Base-by-base conservation (phyloP, 345 rosid genomes). In the Eucalyptus grandis region DNA sequence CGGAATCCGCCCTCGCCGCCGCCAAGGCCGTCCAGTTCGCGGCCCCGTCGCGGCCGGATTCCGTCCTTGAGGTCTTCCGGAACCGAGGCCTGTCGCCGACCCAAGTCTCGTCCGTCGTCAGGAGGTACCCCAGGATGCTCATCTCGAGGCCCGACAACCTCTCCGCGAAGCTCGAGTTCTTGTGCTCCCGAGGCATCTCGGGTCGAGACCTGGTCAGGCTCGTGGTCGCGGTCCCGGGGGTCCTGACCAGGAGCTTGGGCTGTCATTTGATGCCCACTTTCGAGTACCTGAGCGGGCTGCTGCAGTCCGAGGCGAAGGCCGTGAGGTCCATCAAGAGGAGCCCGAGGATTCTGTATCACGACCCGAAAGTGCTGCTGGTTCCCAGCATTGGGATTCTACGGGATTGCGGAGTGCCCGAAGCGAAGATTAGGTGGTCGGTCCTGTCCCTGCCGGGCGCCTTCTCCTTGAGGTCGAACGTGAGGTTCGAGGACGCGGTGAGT, bases 171-270 rank as follows among this genome's bases (percentile, higher is more conserved):
- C 31, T 94, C 14, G 90, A 94, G 17, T 92, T 92, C 69, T 51
- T 94, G 43, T 17, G 17, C 47, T 94, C 95, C 17, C 89, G 85
- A 89, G 96, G 95, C 14, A 22, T 91, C 44, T 90, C 95, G 51
- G 53, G n/a, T 19, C 14, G 81, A 27, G 94, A 90, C 2, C 31
- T 93, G n/a, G 87, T 69, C 5, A 67, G 27, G 26, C 62, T 90
- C 40, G 47, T 91, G 12, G 17, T 43, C 53, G 26, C 8, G 15
- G 30, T n/a, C 80, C 91, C 92, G 2, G 5, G 37, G 24, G 22
- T 91, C 87, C 47, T 92, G 40, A 1, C 1, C n/a, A 77, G 88
- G 49, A 94, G 94, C 89, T 89, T 94, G 31, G 87, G 91, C 60
- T 26, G 88, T 3, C 91, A 89, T 1, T 82, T 92, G 40, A 87